Base-by-base conservation (phyloP, 192 early-diverging fungal species). In the Coemansia furcata region DNA sequence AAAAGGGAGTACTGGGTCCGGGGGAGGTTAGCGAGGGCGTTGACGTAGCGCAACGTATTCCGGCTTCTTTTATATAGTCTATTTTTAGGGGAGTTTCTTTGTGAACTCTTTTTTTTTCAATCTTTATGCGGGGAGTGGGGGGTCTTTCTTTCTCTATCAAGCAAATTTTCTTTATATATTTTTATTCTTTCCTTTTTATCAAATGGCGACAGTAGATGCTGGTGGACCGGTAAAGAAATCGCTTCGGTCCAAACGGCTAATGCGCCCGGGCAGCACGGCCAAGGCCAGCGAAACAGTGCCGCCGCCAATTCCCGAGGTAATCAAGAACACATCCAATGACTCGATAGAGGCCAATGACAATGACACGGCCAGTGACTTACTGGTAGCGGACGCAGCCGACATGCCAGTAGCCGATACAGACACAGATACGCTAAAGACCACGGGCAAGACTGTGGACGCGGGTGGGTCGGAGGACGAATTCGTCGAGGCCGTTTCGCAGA, bases 21-120 rank as follows among this genome's bases (percentile, higher is more conserved):
- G 69, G 77, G 5, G 58, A 72, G 46, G 78, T 91, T 7, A 63
- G 62, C 6, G 72, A 77, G 17, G 89, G 86, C 26, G 84, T 83
- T 26, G 68, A 66, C 26, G 80, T 87, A 33, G 86, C 86, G 3
- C 68, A 76, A 46, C 54, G 61, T 37, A 86, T 91, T 10, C 85
- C 86, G 12, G 80, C 89, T 1, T 88, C 87, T 3, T 90, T 90
- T 76, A 38, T 44, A n/a, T 72, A 67, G 47, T 40, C 10, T 40
- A 40, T 40, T 40, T 40, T 40, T 40, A 40, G n/a, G n/a, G n/a
- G 39, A 10, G 12, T 40, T 9, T 40, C 39, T 40, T 40, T 40
- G 11, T 40, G 39, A 35, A 49, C 12, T 12, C 40, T 23, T 30
- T 46, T 63, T 14, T 8, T 10, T 21, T 7, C n/a, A 42, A 47